These are phyloP conservation scores for Penicillium canariense DNA, from an alignment of 495 filamentous ascomycete genomes.

Conservation along the genomic window DNA sequence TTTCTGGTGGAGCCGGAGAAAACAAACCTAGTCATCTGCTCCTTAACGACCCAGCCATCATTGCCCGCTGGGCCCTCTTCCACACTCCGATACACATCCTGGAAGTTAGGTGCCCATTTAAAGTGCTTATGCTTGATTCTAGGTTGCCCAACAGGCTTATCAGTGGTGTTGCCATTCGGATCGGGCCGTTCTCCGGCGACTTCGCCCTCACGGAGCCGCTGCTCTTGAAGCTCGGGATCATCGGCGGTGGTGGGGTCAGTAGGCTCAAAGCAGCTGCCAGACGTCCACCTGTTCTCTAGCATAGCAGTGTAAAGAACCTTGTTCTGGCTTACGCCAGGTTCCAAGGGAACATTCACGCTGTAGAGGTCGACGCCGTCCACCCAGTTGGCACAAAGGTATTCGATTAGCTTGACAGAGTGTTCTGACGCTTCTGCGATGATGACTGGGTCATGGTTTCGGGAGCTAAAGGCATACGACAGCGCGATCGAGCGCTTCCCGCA, in stretches of 20 bases:
- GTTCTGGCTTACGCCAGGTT: slow-evolving; percentile 60
- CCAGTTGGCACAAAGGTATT: slow-evolving; percentile 76
- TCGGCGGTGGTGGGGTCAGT: slow-evolving; percentile 42
- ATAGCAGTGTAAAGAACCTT: slow-evolving; percentile 78
- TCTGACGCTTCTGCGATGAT: slow-evolving; percentile 72
- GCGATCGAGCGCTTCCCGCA: slow-evolving; percentile 77
- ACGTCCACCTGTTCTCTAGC: slow-evolving; percentile 83
- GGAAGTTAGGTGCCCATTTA: slow-evolving; percentile 86
- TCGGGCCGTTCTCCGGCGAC: slow-evolving; percentile 33
- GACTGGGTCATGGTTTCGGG: slow-evolving; percentile 70
- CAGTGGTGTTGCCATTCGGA: slow-evolving; percentile 1
- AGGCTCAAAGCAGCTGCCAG: slow-evolving; percentile 81
- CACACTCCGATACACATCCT: slow-evolving; percentile 81
- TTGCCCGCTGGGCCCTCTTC: slow-evolving; percentile 77
- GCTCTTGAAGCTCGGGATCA: slow-evolving; percentile 54
- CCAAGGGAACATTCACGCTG: slow-evolving; percentile 80
- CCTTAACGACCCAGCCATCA: slow-evolving; percentile 91
- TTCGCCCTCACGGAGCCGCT: slow-evolving; percentile 61
- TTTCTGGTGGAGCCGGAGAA: not conserved
- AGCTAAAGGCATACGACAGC: slow-evolving; percentile 83
- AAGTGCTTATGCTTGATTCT: slow-evolving; percentile 78
- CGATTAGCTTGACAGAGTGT: slow-evolving; percentile 69
- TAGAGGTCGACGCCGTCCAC: slow-evolving; percentile 74
- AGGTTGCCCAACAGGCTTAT: slow-evolving; percentile 13
- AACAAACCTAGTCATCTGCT: slow-evolving; percentile 81